These are phyloP conservation scores for Cutaneotrichosporon dermatis DNA, from an alignment of 1,284 basidiomycete species.

Conservation along the genomic window DNA sequence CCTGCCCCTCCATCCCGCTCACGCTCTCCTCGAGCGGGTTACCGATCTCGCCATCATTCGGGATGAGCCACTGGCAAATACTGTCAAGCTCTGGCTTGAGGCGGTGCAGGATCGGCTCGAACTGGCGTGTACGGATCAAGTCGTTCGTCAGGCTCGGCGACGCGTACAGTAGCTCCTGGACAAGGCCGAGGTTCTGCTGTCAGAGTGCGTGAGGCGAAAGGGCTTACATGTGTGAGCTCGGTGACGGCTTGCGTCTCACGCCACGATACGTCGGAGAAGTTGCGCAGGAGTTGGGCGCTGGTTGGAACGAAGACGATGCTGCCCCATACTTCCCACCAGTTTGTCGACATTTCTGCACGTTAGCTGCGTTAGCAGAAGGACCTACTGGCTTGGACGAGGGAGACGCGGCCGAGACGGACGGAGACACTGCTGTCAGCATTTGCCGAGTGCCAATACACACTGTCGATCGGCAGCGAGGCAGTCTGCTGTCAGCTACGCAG, in stretches of 20 bases:
- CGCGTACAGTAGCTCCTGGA: slow-evolving; percentile 15
- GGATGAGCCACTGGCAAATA: slow-evolving; percentile 9
- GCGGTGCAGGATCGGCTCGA: slow-evolving; percentile 19
- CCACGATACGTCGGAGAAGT: not conserved
- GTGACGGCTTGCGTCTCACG: not conserved
- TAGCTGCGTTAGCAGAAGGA: not conserved
- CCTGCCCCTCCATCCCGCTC: not conserved
- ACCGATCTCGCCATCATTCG: not conserved
- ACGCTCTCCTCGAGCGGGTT: not conserved
- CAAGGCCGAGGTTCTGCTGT: slow-evolving; percentile 2
- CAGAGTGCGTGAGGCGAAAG: not conserved
- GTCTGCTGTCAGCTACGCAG: slow-evolving; percentile 6
- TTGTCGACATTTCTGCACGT: slow-evolving; percentile 20
- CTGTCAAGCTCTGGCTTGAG: slow-evolving; percentile 25
- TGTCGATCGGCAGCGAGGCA: slow-evolving; percentile 24
- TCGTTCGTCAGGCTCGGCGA: slow-evolving; percentile 20
- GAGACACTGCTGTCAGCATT: slow-evolving; percentile 15
- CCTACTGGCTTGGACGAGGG: slow-evolving; percentile 19
- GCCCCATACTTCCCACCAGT: slow-evolving; percentile 20
- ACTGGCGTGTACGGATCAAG: slow-evolving; percentile 21
- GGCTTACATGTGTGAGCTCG: slow-evolving; percentile 7
- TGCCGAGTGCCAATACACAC: not conserved
- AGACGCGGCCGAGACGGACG: slow-evolving; percentile 19
- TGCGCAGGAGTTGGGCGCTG: not conserved
- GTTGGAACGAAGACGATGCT: not conserved